Evolutionary conservation across 2,329 filamentous ascomycete genomes (phyloP).

Genomic region (Trichocomaceae sp.): DNA sequence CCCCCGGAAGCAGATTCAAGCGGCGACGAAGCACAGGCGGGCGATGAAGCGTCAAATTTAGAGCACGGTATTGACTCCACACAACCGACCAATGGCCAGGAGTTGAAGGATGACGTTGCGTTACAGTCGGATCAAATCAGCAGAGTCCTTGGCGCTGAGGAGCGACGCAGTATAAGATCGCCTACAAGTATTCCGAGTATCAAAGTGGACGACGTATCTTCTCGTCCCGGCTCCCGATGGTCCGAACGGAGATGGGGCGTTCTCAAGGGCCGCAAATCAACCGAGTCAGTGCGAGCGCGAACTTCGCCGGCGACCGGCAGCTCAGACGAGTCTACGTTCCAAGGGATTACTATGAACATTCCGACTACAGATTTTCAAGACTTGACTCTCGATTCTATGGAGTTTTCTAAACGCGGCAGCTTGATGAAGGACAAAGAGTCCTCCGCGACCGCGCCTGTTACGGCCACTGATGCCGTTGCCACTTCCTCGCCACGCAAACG

Average conservation of each 20-base stretch:
- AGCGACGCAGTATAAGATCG: slow-evolving; percentile 24
- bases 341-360: slow-evolving; percentile 49
- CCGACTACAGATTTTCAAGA: slow-evolving; percentile 50
- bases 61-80: background rate
- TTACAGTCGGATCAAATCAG: background rate
- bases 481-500: slow-evolving; percentile 18
- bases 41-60: background rate
- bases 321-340: slow-evolving; percentile 32
- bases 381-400: slow-evolving; percentile 46
- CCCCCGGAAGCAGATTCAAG: slow-evolving; percentile 17
- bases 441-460: slow-evolving; percentile 25
- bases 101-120: background rate
- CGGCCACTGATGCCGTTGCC: slow-evolving; percentile 8
- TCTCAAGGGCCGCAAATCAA: slow-evolving; percentile 28
- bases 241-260: slow-evolving; percentile 39
- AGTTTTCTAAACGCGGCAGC: slow-evolving; percentile 56
- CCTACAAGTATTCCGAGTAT: slow-evolving; percentile 36
- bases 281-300: slow-evolving; percentile 26
- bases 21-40: background rate
- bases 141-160: slow-evolving; percentile 15
- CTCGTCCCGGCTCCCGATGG: slow-evolving; percentile 37
- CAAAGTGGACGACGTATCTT: slow-evolving; percentile 29
- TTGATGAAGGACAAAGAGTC: slow-evolving; percentile 48
- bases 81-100: slow-evolving; percentile 16
- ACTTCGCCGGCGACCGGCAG: slow-evolving; percentile 30